Percentiles rank a stretch among this genome's conserved stretches.
These are phyloP conservation scores for Vaucheria bursata DNA, from an alignment of 352 stramenopile species.

Conservation along the genomic window DNA sequence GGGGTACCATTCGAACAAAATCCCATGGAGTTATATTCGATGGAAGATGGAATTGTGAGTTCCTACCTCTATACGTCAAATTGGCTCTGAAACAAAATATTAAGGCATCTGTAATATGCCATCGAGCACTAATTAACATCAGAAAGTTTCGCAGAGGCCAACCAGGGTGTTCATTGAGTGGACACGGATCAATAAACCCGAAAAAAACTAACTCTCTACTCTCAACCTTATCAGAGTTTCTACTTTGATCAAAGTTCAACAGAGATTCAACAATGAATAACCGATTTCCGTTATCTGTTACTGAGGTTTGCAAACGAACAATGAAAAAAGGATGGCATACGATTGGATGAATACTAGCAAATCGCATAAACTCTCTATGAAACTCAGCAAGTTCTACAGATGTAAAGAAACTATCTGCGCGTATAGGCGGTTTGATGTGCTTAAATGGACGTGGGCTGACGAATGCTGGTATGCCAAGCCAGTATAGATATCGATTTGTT, in stretches of 20 bases:
- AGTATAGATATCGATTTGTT: slow-evolving; percentile 81
- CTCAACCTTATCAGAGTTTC: not conserved
- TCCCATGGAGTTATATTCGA: too few species aligned
- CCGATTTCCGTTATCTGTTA: not conserved
- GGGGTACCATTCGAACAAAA: too few species aligned
- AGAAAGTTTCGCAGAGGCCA: slow-evolving; percentile 79
- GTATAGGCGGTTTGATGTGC: not conserved
- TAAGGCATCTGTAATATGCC: slow-evolving; percentile 32
- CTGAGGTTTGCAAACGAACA: too few species aligned
- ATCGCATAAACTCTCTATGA: too few species aligned
- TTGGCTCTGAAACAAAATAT: slow-evolving; percentile 48
- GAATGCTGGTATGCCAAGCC: slow-evolving; percentile 78
- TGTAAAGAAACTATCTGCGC: not conserved
- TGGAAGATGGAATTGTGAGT: too few species aligned
- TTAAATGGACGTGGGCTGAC: slow-evolving; percentile 48
- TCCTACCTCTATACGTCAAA: too few species aligned
- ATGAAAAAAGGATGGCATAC: slow-evolving; percentile 27
- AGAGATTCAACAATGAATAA: slow-evolving; percentile 24
- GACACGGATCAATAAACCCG: slow-evolving; percentile 73
- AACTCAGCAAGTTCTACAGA: not conserved
- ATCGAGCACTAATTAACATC: slow-evolving; percentile 36
- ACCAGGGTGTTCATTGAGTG: slow-evolving; percentile 59
- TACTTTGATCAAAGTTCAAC: slow-evolving; percentile 10
- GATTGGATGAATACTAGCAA: not conserved
- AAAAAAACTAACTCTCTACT: slow-evolving; percentile 49